Percentiles rank a stretch among this genome's conserved stretches.
These are phyloP conservation scores for Suillus lakei DNA, from an alignment of 768 basidiomycete species.

Conservation along the genomic window DNA sequence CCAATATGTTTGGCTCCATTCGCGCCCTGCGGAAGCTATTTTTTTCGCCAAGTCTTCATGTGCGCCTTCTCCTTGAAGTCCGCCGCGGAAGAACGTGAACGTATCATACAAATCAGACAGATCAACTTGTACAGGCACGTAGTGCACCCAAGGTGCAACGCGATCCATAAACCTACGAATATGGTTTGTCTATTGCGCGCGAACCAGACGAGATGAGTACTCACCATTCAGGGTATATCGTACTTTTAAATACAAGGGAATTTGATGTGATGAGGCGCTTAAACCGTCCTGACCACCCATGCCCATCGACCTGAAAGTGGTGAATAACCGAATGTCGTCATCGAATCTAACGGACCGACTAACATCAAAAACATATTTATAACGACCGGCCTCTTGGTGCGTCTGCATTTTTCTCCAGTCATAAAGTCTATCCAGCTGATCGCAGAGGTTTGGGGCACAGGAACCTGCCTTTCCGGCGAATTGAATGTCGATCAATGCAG, in stretches of 20 bases:
- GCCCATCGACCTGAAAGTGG: slow-evolving; percentile 56
- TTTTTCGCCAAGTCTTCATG: slow-evolving; percentile 63
- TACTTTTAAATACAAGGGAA: slow-evolving; percentile 68
- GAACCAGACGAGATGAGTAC: slow-evolving; percentile 10
- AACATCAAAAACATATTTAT: slow-evolving; percentile 66
- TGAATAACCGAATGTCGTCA: neutral
- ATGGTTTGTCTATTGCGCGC: neutral
- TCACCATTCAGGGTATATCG: slow-evolving; percentile 77
- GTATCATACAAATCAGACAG: slow-evolving; percentile 72
- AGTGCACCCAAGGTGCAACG: slow-evolving; percentile 73
- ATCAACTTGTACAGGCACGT: slow-evolving; percentile 70
- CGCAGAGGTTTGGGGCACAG: slow-evolving; percentile 41
- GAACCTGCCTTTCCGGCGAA: slow-evolving; percentile 44
- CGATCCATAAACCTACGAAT: slow-evolving; percentile 56
- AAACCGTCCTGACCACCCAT: slow-evolving; percentile 75
- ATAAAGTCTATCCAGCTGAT: slow-evolving; percentile 48
- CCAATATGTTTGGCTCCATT: slow-evolving; percentile 65
- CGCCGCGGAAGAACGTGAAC: slow-evolving; percentile 74
- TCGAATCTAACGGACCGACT: slow-evolving; percentile 19
- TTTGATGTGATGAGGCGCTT: slow-evolving; percentile 67
- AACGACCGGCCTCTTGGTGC: slow-evolving; percentile 53
- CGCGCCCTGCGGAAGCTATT: slow-evolving; percentile 59
- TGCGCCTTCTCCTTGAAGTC: slow-evolving; percentile 55
- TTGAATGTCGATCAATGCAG: slow-evolving; percentile 64
- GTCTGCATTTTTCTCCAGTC: slow-evolving; percentile 52